These are phyloP conservation scores for Tagetes erecta DNA, from an alignment of 129 eudicot species.

Conservation along the genomic window DNA sequence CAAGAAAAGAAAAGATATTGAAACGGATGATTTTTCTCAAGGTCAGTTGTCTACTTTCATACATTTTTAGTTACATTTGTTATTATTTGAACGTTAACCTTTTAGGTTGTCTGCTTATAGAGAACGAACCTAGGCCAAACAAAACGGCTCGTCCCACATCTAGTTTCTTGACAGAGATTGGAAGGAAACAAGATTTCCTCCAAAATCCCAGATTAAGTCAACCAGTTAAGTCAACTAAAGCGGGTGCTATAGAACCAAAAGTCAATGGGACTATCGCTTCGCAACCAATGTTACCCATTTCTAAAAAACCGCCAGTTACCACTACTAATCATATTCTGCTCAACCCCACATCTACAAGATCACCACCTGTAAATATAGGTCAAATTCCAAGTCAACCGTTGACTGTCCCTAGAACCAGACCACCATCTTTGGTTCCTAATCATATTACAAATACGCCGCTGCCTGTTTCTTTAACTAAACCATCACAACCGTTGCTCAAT, in stretches of 20 bases:
- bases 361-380: slow-evolving; percentile 21
- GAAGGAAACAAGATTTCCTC: slow-evolving; percentile 34
- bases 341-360: slow-evolving; percentile 31
- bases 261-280: slow-evolving; percentile 42
- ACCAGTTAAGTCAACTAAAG: slow-evolving; percentile 25
- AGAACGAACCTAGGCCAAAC: slow-evolving; percentile 47
- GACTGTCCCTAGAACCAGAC: slow-evolving; percentile 14
- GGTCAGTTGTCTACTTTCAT: slow-evolving; percentile 48
- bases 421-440: slow-evolving; percentile 15
- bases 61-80: slow-evolving; percentile 11
- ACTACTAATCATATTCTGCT: not conserved
- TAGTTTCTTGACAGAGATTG: slow-evolving; percentile 40
- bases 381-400: slow-evolving; percentile 19
- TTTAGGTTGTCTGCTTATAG: slow-evolving; percentile 34
- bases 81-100: not conserved
- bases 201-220: slow-evolving; percentile 30
- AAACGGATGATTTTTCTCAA: slow-evolving; percentile 51
- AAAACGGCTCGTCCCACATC: slow-evolving; percentile 52
- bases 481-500: slow-evolving; percentile 18
- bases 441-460: not conserved
- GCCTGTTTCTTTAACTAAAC: slow-evolving; percentile 6
- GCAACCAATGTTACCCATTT: slow-evolving; percentile 20
- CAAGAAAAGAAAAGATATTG: slow-evolving; percentile 61
- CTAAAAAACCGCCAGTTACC: slow-evolving; percentile 29
- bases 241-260: slow-evolving; percentile 17